Percentiles rank a stretch among this genome's conserved stretches.
These are phyloP conservation scores for Pseudogymnoascus sp. DNA, from an alignment of 2,329 filamentous ascomycete genomes.

Conservation along the genomic window DNA sequence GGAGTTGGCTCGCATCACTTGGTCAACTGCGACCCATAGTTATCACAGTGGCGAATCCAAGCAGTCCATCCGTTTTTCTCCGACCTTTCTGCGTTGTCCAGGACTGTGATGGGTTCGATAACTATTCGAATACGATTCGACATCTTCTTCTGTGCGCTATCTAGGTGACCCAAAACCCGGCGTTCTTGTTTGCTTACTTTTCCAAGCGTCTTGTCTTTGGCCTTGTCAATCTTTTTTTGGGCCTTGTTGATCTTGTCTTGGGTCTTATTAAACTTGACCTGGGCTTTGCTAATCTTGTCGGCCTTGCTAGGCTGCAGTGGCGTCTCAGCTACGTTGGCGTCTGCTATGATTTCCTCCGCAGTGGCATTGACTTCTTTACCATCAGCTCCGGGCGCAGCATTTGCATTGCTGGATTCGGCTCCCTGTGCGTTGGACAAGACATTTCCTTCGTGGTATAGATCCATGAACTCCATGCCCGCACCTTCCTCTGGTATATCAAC, in stretches of 20 bases:
- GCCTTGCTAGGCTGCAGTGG: neutral
- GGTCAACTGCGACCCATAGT: neutral
- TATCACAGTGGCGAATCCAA: constrained; percentile 11
- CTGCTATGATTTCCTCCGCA: neutral
- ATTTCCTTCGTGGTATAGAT: constrained; percentile 15
- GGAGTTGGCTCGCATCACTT: neutral
- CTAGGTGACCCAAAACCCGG: neutral
- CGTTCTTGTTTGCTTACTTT: neutral
- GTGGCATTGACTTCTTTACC: neutral
- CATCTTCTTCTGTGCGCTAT: constrained; percentile 7
- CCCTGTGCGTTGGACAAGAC: constrained; percentile 7
- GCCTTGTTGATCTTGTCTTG: neutral
- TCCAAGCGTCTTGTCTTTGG: neutral
- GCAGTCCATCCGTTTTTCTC: constrained; percentile 15
- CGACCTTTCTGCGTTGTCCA: constrained; percentile 11
- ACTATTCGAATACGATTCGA: constrained; percentile 14
- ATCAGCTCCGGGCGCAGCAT: neutral
- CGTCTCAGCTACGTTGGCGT: neutral
- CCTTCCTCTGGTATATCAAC: constrained; percentile 20
- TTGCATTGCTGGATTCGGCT: neutral
- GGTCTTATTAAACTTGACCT: neutral
- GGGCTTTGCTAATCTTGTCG: neutral
- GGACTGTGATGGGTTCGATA: constrained; percentile 14
- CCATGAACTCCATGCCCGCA: constrained; percentile 19
- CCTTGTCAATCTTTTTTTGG: neutral